phyloP scores from a whole-genome alignment of 441 rosid species.

The Aquilaria agallochum region DNA sequence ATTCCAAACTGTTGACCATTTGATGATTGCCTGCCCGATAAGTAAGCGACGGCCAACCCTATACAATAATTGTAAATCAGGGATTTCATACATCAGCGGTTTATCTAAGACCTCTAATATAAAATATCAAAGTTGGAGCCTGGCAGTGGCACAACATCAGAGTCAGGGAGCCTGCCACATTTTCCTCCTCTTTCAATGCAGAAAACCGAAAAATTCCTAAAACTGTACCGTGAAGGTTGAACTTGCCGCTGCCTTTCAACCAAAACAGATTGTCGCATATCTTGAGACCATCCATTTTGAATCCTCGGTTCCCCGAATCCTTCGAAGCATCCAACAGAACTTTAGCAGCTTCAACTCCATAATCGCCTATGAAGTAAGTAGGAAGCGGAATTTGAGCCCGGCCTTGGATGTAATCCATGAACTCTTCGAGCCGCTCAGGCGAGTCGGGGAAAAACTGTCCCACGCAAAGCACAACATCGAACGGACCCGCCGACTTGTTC shows the following conservation, averaged over 20 bases:
- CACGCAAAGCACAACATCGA: constrained; percentile 81
- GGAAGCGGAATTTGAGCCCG: constrained; percentile 69
- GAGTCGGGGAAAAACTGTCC: constrained; percentile 92
- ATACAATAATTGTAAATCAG: constrained; percentile 19
- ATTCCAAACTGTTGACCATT: constrained; percentile 63
- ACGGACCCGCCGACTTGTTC: constrained; percentile 89
- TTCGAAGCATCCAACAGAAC: constrained; percentile 51
- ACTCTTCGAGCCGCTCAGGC: constrained; percentile 58
- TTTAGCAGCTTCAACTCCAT: constrained; percentile 67
- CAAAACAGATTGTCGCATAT: constrained; percentile 64
- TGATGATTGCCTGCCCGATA: constrained; percentile 68
- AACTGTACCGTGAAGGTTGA: constrained; percentile 61
- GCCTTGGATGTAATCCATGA: constrained; percentile 62
- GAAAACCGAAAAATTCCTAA: background rate
- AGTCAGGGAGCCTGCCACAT: background rate
- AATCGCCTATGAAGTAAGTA: constrained; percentile 90
- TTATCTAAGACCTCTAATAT: background rate
- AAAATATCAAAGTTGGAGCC: background rate
- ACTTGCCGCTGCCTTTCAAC: constrained; percentile 95
- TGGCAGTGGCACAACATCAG: background rate
- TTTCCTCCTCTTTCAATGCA: constrained; percentile 3
- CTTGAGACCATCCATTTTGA: constrained; percentile 82
- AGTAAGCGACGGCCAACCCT: constrained; percentile 81
- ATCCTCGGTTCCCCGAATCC: constrained; percentile 62
- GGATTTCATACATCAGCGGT: background rate